phyloP scores from a whole-genome alignment of 306 rosid species.

The Notholithocarpus densiflorus region DNA sequence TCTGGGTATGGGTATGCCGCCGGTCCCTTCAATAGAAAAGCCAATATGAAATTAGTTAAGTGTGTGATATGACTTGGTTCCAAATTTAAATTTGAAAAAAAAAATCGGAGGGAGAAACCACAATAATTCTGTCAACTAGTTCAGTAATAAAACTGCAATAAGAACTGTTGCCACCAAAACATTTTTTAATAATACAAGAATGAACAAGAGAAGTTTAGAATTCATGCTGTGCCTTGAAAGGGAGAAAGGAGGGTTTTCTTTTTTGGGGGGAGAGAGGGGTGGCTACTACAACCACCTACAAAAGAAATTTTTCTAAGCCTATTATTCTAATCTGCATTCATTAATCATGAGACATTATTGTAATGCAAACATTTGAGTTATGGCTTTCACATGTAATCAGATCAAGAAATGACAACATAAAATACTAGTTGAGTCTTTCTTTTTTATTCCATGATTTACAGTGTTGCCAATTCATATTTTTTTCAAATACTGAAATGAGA shows the following conservation, averaged over 20 bases:
- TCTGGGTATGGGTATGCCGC: conserved; percentile 85
- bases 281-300: background rate
- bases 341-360: background rate
- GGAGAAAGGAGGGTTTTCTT: background rate
- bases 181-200: background rate
- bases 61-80: background rate
- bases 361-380: background rate
- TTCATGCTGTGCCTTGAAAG: background rate
- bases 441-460: background rate
- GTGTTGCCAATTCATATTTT: background rate
- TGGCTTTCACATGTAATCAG: background rate
- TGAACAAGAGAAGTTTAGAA: background rate
- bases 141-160: background rate
- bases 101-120: background rate
- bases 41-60: conserved; percentile 20
- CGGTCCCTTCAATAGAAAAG: conserved; percentile 60
- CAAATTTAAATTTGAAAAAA: background rate
- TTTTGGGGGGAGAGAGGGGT: background rate
- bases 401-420: background rate
- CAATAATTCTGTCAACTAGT: conserved; percentile 1
- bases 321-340: background rate
- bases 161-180: background rate
- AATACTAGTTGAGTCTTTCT: background rate
- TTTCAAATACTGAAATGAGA: background rate
- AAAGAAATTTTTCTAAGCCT: background rate